Conservation (phyloP, 2,329 filamentous ascomycete species). For the Geosmithia putterillii region DNA sequence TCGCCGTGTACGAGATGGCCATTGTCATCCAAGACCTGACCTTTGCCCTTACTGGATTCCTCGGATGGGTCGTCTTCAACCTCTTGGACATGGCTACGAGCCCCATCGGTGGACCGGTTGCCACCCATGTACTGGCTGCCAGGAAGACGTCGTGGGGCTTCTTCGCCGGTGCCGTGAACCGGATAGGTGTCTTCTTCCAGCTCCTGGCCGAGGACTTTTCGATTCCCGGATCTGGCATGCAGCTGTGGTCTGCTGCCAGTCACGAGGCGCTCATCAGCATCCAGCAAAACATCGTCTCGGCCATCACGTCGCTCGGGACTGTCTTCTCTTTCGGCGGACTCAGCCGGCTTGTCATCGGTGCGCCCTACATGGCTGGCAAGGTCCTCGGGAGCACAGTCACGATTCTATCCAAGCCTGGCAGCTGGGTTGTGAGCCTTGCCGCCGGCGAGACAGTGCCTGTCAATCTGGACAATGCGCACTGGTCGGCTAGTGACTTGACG, state of each 20-base stretch:
- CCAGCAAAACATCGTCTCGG: constrained; percentile 35
- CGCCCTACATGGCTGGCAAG: not conserved
- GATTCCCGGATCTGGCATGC: constrained; percentile 49
- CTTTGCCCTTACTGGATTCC: constrained; percentile 50
- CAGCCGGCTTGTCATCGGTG: not conserved
- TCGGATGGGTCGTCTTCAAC: constrained; percentile 29
- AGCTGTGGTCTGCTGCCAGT: constrained; percentile 65
- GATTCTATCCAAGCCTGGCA: not conserved
- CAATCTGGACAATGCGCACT: constrained; percentile 51
- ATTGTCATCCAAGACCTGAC: constrained; percentile 67
- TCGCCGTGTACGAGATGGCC: constrained; percentile 59
- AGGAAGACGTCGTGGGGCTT: constrained; percentile 28
- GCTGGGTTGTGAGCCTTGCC: constrained; percentile 13
- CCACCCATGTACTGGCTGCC: constrained; percentile 14
- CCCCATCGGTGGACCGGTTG: constrained; percentile 17
- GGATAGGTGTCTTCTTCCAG: constrained; percentile 25
- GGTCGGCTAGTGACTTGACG: constrained; percentile 52
- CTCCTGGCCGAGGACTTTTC: constrained; percentile 38
- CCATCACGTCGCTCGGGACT: constrained; percentile 23
- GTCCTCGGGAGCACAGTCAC: not conserved
- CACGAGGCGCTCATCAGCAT: constrained; percentile 55
- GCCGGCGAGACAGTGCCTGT: constrained; percentile 14
- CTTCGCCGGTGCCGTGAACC: constrained; percentile 27
- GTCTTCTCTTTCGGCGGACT: not conserved
- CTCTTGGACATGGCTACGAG: constrained; percentile 23